phyloP scores from a whole-genome alignment of 305 asterid genomes.

The Fraxinus nigra region DNA sequence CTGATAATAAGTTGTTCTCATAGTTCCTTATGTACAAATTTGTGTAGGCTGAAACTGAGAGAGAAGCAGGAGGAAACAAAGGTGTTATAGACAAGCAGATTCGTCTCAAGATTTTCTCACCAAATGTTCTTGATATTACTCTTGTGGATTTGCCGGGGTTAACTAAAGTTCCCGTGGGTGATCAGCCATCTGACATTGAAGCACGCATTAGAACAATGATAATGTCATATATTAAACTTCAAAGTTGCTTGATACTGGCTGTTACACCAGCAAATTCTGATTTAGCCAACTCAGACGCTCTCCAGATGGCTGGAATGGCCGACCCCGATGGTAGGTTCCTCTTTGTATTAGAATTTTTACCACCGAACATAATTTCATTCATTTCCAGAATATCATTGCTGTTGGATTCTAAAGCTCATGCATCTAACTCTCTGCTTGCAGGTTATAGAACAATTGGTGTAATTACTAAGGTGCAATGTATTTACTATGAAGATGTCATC shows the following conservation, averaged over 20 bases:
- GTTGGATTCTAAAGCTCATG: background rate
- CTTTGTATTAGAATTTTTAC: background rate
- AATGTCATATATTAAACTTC: slow-evolving; percentile 30
- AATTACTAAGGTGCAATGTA: slow-evolving; percentile 35
- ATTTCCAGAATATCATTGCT: background rate
- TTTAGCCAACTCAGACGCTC: slow-evolving; percentile 39
- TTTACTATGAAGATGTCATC: background rate
- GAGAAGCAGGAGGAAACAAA: slow-evolving; percentile 28
- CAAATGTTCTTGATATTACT: slow-evolving; percentile 38
- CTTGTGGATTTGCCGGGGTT: slow-evolving; percentile 42
- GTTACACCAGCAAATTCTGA: slow-evolving; percentile 42
- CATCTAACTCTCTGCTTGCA: slow-evolving; percentile 8
- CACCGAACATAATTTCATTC: background rate
- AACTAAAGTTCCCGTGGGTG: slow-evolving; percentile 44
- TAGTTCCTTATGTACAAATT: background rate
- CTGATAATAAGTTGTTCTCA: background rate
- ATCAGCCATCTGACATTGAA: slow-evolving; percentile 40
- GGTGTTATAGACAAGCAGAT: slow-evolving; percentile 37
- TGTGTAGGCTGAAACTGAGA: slow-evolving; percentile 35
- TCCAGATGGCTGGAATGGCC: slow-evolving; percentile 36
- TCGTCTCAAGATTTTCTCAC: slow-evolving; percentile 36
- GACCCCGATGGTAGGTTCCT: slow-evolving; percentile 34
- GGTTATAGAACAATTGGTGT: slow-evolving; percentile 45
- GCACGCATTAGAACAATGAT: slow-evolving; percentile 31
- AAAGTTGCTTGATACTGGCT: slow-evolving; percentile 39